Conservation (phyloP, 2,329 filamentous ascomycete genomes). For the Didymella segeticola region DNA sequence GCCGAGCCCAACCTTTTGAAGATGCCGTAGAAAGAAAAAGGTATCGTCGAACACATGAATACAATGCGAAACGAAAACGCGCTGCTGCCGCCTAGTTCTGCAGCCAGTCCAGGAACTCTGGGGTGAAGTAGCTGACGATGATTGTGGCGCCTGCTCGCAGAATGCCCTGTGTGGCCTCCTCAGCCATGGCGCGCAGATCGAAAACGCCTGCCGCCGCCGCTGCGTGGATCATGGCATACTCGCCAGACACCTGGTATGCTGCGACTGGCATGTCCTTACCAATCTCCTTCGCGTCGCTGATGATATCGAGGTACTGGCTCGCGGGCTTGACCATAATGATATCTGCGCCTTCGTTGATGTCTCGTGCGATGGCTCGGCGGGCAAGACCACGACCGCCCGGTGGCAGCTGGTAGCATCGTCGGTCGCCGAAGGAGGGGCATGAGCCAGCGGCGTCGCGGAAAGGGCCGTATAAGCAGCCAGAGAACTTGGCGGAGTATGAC, state of each 20-base stretch:
- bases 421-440: slow-evolving; percentile 87
- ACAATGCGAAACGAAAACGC: neutral
- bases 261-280: slow-evolving; percentile 90
- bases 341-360: slow-evolving; percentile 92
- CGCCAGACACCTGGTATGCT: slow-evolving; percentile 95
- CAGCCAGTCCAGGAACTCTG: slow-evolving; percentile 73
- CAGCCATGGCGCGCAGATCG: slow-evolving; percentile 91
- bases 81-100: slow-evolving; percentile 28
- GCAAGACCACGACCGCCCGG: slow-evolving; percentile 91
- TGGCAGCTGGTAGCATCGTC: slow-evolving; percentile 95
- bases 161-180: slow-evolving; percentile 93
- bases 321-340: slow-evolving; percentile 99
- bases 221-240: slow-evolving; percentile 98
- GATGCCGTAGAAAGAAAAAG: slow-evolving; percentile 14
- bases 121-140: slow-evolving; percentile 92
- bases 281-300: slow-evolving; percentile 94
- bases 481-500: slow-evolving; percentile 99
- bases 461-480: slow-evolving; percentile 92
- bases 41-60: slow-evolving; percentile 4
- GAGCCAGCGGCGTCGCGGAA: slow-evolving; percentile 97
- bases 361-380: slow-evolving; percentile 84
- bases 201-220: slow-evolving; percentile 96
- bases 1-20: slow-evolving; percentile 9
- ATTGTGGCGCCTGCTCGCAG: slow-evolving; percentile 92
- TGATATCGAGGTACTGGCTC: slow-evolving; percentile 94